phyloP scores from a whole-genome alignment of 2,329 filamentous ascomycete genomes.

The Nannizzia gypsea region DNA sequence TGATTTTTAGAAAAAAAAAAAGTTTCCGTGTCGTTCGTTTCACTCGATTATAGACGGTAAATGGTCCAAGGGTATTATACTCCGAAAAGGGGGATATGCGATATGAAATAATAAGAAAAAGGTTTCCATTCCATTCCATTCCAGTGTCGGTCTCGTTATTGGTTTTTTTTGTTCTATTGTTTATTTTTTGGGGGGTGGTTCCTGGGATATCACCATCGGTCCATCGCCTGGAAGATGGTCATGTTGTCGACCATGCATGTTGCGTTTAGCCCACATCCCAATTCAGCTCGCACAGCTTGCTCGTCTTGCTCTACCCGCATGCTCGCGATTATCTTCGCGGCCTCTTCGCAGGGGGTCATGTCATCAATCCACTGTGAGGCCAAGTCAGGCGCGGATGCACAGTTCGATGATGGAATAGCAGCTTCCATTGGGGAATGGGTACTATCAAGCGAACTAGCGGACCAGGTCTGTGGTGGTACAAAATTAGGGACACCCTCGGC shows the following conservation, averaged over 20 bases:
- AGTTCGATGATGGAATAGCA: not conserved
- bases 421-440: not conserved
- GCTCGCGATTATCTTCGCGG: constrained; percentile 16
- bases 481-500: not conserved
- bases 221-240: constrained; percentile 15
- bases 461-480: not conserved
- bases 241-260: constrained; percentile 16
- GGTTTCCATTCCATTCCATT: not conserved
- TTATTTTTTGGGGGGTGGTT: not conserved
- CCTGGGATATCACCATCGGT: constrained; percentile 7
- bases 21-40: too few relatives aligned
- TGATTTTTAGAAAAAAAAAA: too few relatives aligned
- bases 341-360: constrained; percentile 15
- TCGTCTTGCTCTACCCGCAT: constrained; percentile 14
- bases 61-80: too few relatives aligned
- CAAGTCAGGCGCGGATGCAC: not conserved
- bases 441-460: not conserved
- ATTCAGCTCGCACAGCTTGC: constrained; percentile 13
- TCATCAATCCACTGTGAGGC: not conserved
- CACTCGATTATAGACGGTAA: too few relatives aligned
- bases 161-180: not conserved
- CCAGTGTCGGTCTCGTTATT: not conserved
- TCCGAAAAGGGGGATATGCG: too few relatives aligned
- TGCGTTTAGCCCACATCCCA: constrained; percentile 14
- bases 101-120: too few relatives aligned